Base-by-base conservation (phyloP, 2,329 filamentous ascomycete genomes). In the Colletotrichum lindemuthianum region DNA sequence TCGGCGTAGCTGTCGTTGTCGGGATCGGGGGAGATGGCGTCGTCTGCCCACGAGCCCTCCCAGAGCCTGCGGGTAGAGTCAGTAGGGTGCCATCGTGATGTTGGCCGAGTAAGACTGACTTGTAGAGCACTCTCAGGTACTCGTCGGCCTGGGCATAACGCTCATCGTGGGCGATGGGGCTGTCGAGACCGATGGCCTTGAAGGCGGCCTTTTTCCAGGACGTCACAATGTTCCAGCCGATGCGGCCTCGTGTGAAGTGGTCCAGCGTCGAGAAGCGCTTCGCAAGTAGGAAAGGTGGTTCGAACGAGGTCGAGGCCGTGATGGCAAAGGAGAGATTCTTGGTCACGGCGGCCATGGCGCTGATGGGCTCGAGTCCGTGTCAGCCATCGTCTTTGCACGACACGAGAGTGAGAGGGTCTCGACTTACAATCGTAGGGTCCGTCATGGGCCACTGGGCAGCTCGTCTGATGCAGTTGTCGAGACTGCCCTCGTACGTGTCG, bases 151-250 rank as follows among this genome's bases (percentile, higher is more conserved):
- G 84, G 0, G 76, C 78, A 66, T 89, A 89, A 33, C 87, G 79
- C 70, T 88, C 81, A 45, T 90, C 88, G 67, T 89, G 87, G 60
- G 87, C 82, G 37, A 87, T 84, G 0, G 84, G 83, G 4, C 74
- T 82, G 11, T 88, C 83, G 2, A 88, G 71, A 0, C 86, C 87
- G 59, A 89, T 88, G 0, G 86, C 86, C 69, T 88, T 88, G 72
- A 88, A 87, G 0, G 87, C 86, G 0, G 84, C 81, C 69, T 89
- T 88, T 71, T 87, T 87, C 73, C 75, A 77, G 0, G 72, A 73
- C 1, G 87, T 90, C 0, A 91, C 88, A 16, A 90, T 88, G 66
- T 90, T 90, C 88, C 88, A 89, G 0, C 86, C 87, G 39, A 90
- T 81, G 0, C 88, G 78, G 0, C 87, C 88, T 3, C 81, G 77